These are phyloP conservation scores for Saturnispora silvae DNA, from an alignment of 805 yeast genomes.

Conservation along the genomic window DNA sequence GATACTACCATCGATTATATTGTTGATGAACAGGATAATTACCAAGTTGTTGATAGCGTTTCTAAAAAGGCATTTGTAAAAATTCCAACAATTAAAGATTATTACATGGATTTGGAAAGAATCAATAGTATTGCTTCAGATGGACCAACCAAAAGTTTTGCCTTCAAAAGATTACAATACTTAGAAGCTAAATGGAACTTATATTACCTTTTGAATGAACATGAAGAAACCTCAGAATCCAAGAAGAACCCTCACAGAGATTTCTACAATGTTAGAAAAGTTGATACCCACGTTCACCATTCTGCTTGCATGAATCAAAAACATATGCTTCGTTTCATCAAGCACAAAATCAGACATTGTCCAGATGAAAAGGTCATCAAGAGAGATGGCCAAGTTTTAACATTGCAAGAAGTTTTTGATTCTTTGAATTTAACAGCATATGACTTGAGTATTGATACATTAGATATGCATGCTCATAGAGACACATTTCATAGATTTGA, in stretches of 20 bases:
- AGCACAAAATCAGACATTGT: slow-evolving; percentile 78
- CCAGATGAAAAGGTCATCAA: slow-evolving; percentile 86
- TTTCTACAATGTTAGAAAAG: slow-evolving; percentile 91
- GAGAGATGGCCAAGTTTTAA: slow-evolving; percentile 83
- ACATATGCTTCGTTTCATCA: slow-evolving; percentile 87
- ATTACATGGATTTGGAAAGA: slow-evolving; percentile 70
- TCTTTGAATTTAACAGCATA: slow-evolving; percentile 88
- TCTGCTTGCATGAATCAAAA: slow-evolving; percentile 99
- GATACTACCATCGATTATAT: slow-evolving; percentile 32
- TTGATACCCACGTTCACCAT: slow-evolving; percentile 97
- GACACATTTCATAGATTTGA: slow-evolving; percentile 97
- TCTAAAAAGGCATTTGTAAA: slow-evolving; percentile 33
- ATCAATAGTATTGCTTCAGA: slow-evolving; percentile 72
- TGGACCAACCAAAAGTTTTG: slow-evolving; percentile 95
- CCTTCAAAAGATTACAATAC: slow-evolving; percentile 86
- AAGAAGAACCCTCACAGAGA: slow-evolving; percentile 95
- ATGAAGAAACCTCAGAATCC: slow-evolving; percentile 82
- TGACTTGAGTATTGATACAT: slow-evolving; percentile 89
- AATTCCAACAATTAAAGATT: slow-evolving; percentile 81
- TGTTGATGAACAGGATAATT: slow-evolving; percentile 57
- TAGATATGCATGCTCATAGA: slow-evolving; percentile 98
- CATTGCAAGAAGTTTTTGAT: slow-evolving; percentile 82
- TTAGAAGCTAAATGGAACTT: slow-evolving; percentile 95
- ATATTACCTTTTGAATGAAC: slow-evolving; percentile 79
- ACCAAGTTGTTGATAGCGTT: slow-evolving; percentile 30